These are phyloP conservation scores for Panaeolus cyanescens DNA, from an alignment of 768 basidiomycete genomes.

Conservation along the genomic window DNA sequence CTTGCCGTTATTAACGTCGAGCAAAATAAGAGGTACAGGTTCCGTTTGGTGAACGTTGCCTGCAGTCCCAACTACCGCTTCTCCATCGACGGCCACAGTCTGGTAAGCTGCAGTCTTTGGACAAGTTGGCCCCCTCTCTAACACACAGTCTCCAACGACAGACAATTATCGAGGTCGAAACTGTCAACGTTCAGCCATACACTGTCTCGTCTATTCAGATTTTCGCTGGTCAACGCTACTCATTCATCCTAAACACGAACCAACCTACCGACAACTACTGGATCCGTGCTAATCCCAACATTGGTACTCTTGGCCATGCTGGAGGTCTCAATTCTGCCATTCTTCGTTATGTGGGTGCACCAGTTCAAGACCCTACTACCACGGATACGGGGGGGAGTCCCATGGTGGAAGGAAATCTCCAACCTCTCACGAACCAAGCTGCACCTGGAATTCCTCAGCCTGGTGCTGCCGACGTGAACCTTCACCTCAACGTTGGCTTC, in stretches of 20 bases:
- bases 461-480: background rate
- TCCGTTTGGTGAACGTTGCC: constrained; percentile 49
- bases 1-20: constrained; percentile 46
- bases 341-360: constrained; percentile 36
- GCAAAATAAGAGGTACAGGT: constrained; percentile 44
- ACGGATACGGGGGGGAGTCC: constrained; percentile 23
- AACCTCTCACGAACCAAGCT: constrained; percentile 11
- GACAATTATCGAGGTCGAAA: constrained; percentile 58
- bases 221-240: constrained; percentile 33
- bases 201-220: constrained; percentile 46
- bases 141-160: constrained; percentile 4
- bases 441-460: constrained; percentile 5
- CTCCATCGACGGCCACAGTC: constrained; percentile 40
- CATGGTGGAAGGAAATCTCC: constrained; percentile 2
- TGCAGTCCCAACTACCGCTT: constrained; percentile 45
- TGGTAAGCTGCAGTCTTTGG: constrained; percentile 36
- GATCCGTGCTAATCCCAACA: constrained; percentile 36
- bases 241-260: constrained; percentile 43
- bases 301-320: constrained; percentile 12
- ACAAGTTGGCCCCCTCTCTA: constrained; percentile 29
- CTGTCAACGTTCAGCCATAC: constrained; percentile 40
- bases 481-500: constrained; percentile 9
- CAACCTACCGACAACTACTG: constrained; percentile 54
- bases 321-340: constrained; percentile 35
- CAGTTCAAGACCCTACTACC: constrained; percentile 26